Evolutionary conservation across 1,284 basidiomycete genomes (phyloP).

Genomic region (Ceratobasidium sp.): DNA sequence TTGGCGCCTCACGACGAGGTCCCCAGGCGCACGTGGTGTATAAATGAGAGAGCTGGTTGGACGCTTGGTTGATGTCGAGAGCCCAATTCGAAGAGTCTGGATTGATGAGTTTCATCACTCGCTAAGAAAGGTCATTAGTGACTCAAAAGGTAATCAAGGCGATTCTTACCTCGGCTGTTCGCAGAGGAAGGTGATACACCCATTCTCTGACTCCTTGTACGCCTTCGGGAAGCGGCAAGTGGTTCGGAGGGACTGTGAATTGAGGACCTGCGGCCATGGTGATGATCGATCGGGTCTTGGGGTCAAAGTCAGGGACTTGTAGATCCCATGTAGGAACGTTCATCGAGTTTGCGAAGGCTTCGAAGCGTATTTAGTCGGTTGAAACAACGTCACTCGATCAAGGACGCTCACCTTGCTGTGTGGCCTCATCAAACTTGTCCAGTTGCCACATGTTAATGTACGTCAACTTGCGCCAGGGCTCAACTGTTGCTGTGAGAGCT

Average conservation of each 20-base stretch:
- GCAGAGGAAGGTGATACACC: constrained; percentile 28
- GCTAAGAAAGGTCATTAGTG: neutral
- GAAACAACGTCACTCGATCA: neutral
- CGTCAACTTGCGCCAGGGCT: constrained; percentile 29
- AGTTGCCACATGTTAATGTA: constrained; percentile 32
- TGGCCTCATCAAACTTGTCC: constrained; percentile 28
- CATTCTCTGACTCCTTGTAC: constrained; percentile 28
- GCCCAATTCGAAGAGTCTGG: constrained; percentile 12
- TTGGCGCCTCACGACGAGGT: neutral
- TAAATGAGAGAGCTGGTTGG: constrained; percentile 20
- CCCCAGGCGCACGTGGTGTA: constrained; percentile 34
- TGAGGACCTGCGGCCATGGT: constrained; percentile 25
- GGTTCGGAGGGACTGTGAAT: constrained; percentile 13
- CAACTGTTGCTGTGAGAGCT: constrained; percentile 8
- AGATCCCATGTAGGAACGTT: constrained; percentile 32
- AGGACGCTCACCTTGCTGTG: constrained; percentile 7
- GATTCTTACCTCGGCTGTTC: constrained; percentile 26
- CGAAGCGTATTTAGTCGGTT: neutral
- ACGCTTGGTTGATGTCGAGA: constrained; percentile 30
- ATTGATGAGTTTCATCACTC: constrained; percentile 33
- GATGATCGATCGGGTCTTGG: constrained; percentile 14
- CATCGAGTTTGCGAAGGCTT: constrained; percentile 20
- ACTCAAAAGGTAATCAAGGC: neutral
- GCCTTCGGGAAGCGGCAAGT: constrained; percentile 27
- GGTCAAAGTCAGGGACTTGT: constrained; percentile 28